Percentiles rank a stretch among this genome's conserved stretches.
Conservation (phyloP, 768 basidiomycete species). For the Mycena latifolia region DNA sequence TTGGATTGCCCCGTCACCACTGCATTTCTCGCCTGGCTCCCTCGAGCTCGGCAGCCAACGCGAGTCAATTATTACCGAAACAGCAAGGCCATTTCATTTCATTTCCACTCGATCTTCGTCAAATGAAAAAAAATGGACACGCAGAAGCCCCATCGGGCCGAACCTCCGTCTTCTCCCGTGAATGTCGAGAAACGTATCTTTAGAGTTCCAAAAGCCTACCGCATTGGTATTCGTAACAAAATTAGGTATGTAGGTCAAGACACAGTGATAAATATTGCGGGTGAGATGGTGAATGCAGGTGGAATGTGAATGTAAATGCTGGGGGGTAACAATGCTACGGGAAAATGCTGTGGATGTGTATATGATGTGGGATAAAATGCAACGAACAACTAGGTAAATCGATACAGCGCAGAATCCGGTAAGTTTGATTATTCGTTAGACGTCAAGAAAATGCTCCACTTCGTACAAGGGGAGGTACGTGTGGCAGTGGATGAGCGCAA, state of each 20-base stretch:
- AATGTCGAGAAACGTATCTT: constrained; percentile 9
- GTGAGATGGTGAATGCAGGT: constrained; percentile 4
- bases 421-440: constrained; percentile 25
- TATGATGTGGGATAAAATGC: constrained; percentile 15
- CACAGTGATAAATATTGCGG: constrained; percentile 23
- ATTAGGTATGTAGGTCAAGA: constrained; percentile 7
- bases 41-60: neutral
- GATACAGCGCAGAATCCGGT: constrained; percentile 10
- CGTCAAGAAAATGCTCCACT: constrained; percentile 66
- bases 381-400: constrained; percentile 6
- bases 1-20: neutral
- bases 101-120: neutral
- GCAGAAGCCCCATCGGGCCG: constrained; percentile 6
- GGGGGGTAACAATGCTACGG: too few species aligned
- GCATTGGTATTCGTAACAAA: constrained; percentile 8
- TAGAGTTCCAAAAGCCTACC: constrained; percentile 17
- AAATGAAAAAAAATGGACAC: constrained; percentile 24
- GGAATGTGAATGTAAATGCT: constrained; percentile 3
- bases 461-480: constrained; percentile 86
- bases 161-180: constrained; percentile 31
- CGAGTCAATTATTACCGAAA: constrained; percentile 6
- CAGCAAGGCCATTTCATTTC: constrained; percentile 20
- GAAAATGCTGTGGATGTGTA: neutral
- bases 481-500: constrained; percentile 80
- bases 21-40: neutral